Conservation (phyloP, 2,329 filamentous ascomycete species). For the Pyrenochaeta sp. region DNA sequence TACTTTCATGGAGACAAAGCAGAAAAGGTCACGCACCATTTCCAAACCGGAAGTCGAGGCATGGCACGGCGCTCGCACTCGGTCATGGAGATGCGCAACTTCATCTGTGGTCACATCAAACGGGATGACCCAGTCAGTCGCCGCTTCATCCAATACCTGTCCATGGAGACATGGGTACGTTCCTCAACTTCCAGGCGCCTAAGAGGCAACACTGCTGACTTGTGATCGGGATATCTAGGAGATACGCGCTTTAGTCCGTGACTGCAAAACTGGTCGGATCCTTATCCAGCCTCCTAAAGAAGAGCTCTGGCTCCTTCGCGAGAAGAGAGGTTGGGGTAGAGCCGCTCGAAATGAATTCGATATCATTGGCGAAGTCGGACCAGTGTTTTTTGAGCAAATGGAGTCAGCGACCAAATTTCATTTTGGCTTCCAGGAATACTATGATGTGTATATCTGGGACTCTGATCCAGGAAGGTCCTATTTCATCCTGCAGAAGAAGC, state of each 20-base stretch:
- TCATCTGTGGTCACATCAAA: conserved; percentile 55
- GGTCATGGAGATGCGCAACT: conserved; percentile 50
- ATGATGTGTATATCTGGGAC: conserved; percentile 56
- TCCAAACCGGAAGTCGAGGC: conserved; percentile 45
- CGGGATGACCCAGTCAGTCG: conserved; percentile 53
- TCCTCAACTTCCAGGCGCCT: conserved; percentile 36
- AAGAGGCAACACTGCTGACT: not conserved
- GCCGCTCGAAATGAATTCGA: conserved; percentile 52
- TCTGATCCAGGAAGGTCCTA: conserved; percentile 43
- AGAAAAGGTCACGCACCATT: conserved; percentile 40
- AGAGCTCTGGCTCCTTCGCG: conserved; percentile 51
- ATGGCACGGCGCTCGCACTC: conserved; percentile 45
- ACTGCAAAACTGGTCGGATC: conserved; percentile 51
- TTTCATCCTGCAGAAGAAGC: conserved; percentile 36
- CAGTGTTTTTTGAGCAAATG: conserved; percentile 53
- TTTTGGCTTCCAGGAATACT: conserved; percentile 55
- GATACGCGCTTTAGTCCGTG: conserved; percentile 44
- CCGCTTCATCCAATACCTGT: conserved; percentile 54
- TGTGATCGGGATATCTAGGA: too few species aligned
- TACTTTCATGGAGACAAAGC: conserved; percentile 47
- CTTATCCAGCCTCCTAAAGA: conserved; percentile 49
- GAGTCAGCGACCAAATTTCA: conserved; percentile 48
- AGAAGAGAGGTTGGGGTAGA: conserved; percentile 51
- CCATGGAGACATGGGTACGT: conserved; percentile 45
- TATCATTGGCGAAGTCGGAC: conserved; percentile 44